phyloP scores from a whole-genome alignment of 495 filamentous ascomycete genomes.

The Neurospora discreta region DNA sequence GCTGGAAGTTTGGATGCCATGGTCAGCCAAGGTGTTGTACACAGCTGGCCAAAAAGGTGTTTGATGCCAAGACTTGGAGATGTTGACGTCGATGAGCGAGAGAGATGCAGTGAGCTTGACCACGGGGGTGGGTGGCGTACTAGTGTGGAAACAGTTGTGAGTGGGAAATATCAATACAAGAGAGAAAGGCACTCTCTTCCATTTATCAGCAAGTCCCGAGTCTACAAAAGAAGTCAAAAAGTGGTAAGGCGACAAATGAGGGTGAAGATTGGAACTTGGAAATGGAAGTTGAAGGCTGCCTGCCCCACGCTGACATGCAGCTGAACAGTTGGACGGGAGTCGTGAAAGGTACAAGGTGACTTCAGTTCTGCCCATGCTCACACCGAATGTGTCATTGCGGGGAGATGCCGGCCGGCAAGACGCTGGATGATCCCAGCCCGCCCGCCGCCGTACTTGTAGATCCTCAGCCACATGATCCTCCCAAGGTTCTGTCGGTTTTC shows the following conservation, averaged over 20 bases:
- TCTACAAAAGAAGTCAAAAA: not conserved
- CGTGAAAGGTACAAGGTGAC: not conserved
- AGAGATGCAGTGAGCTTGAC: not conserved
- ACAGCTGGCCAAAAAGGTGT: not conserved
- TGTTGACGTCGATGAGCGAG: not conserved
- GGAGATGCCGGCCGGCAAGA: not conserved
- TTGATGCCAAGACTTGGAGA: not conserved
- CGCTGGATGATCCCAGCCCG: not conserved
- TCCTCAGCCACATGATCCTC: not conserved
- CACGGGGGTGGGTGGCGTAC: not conserved
- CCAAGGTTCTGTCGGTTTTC: not conserved
- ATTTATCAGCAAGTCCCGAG: not conserved
- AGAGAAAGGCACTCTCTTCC: not conserved
- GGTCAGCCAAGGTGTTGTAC: not conserved
- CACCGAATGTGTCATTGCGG: constrained; percentile 28
- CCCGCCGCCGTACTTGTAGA: too few species aligned
- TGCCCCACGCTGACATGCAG: not conserved
- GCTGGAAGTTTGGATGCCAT: constrained; percentile 40
- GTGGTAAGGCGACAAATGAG: not conserved
- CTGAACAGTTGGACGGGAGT: not conserved
- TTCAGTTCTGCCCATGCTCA: not conserved
- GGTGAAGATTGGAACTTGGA: not conserved
- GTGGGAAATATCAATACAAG: not conserved
- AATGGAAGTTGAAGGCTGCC: not conserved
- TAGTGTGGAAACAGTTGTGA: not conserved